Base-by-base conservation (phyloP, 352 stramenopile genomes). In the Globisporangium spinosum region DNA sequence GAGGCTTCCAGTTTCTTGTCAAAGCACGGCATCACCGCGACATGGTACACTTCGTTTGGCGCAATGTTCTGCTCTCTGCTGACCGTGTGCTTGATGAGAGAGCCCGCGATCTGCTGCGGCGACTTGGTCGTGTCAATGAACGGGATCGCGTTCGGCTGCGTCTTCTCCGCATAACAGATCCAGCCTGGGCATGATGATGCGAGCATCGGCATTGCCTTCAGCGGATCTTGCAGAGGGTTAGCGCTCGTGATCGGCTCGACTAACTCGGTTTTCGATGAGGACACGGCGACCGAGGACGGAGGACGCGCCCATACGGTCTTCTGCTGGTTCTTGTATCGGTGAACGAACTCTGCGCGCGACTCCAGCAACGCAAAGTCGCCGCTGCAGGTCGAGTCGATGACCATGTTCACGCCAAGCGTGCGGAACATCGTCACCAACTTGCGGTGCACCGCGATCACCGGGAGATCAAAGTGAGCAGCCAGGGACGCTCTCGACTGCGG, bases 1-100 rank as follows among this genome's bases (percentile, higher is more conserved):
- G 94, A 98, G 0, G 97, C 97, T 78, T 99, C 97, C 8, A 99
- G 80, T 72, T 99, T 99, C 82, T 99, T 99, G 75, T 99, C 97
- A 70, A 98, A 98, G 85, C 97, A 99, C 35, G 97, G 97, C 97
- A 99, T 99, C 43, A 99, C 83, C 2, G 96, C 94, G 61, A 98
- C 91, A 78, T 99, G 92, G 74, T 98, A 98, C 8, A 98, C 87
- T 40, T 97, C 78, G 29, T 69, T 77, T 12, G 80, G 68, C 0
- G 61, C 43, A 32, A 90, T 47, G 8, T 75, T 76, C 45, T 88
- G 77, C 40, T 94, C 86, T n/a, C 79, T 64, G 56, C 79, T 78
- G 8, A 94, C 76, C 47, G 94, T 79, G 29, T 85, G 80, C 72
- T 94, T 96, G 64, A 96, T 70, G 20, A 96, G 77, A 43, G 83